Evolutionary conservation across 2,329 filamentous ascomycete genomes (phyloP).

Genomic region (Didymella keratinophila): DNA sequence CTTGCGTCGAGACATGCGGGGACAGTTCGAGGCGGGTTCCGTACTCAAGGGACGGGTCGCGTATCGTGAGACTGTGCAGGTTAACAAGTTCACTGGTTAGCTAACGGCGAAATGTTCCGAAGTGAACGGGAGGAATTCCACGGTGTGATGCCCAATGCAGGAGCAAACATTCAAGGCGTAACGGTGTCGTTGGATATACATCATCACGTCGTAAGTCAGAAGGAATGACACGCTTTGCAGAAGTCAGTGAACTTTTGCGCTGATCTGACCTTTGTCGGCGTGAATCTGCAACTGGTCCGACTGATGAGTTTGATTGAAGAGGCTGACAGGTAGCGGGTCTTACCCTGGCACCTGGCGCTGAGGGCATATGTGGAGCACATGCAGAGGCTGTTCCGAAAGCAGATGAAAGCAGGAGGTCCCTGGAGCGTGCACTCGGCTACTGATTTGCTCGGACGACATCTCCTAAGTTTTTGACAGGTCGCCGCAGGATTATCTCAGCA

Average conservation of each 20-base stretch:
- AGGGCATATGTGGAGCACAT: constrained; percentile 10
- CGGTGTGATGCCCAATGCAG: background rate
- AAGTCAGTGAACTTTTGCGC: background rate
- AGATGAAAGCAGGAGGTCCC: constrained; percentile 4
- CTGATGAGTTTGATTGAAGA: background rate
- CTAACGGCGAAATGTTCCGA: background rate
- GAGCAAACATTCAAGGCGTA: background rate
- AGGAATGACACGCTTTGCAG: background rate
- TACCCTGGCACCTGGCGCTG: background rate
- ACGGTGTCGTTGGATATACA: background rate
- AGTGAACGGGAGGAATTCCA: background rate
- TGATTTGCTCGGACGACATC: constrained; percentile 8
- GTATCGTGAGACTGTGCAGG: background rate
- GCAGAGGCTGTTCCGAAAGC: constrained; percentile 16
- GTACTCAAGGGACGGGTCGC: background rate
- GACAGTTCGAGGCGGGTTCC: background rate
- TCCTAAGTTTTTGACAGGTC: background rate
- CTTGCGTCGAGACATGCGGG: background rate
- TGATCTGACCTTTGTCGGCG: background rate
- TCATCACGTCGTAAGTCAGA: background rate
- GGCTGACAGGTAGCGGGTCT: constrained; percentile 4
- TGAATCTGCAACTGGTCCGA: background rate
- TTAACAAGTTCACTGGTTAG: background rate
- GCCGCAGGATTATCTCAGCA: constrained; percentile 13
- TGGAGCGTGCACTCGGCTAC: background rate